Base-by-base conservation (phyloP, 2,329 filamentous ascomycete genomes). In the Albifimbria verrucaria region DNA sequence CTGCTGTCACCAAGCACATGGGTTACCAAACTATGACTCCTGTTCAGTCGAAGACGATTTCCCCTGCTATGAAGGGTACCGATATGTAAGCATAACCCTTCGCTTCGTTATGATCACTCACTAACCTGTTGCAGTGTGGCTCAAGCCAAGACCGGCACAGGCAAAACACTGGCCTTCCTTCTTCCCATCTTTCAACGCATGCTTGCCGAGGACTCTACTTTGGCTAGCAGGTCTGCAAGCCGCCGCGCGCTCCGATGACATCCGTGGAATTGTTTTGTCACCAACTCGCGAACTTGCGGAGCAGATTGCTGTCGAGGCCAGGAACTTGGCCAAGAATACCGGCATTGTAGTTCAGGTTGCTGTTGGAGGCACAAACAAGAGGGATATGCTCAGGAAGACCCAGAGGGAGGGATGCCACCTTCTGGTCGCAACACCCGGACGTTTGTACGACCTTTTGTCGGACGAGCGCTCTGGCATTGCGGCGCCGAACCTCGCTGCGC, bases 61-160 rank as follows among this genome's bases (percentile, higher is more conserved):
- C 84, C 55, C 81, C 90, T 52, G 90, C 89, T 4, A 76, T 97
- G 42, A 83, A 85, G 59, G 92, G 94, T 21, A 82, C 79, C 55
- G 93, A 97, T 70, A 79, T 96, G 89, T 93, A 80, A 76, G 88
- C 74, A 52, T 15, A 12, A 11, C 39, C n/a, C 17, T 21, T 26
- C 21, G 20, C 11, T 15, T 42, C 39, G 10, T 47, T 41, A 32
- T 7, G 15, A 32, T 32, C 43, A 10, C 36, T 51, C 26, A 56
- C 57, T 63, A 65, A 68, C 49, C 32, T 18, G 56, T 39, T 43
- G 55, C 64, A 90, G 88, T 62, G 80, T 97, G 60, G 94, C 93
- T 46, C 94, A 97, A 76, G 94, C 94, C 55, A 96, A 90, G 74
- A 99, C 94, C 9, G 94, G 94, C 68, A 97, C 94, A 4, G 94